Evolutionary conservation across 805 yeast species (phyloP), one percentile per base, ranked within the genome.

Genomic region (Lipomyces yamadae): DNA sequence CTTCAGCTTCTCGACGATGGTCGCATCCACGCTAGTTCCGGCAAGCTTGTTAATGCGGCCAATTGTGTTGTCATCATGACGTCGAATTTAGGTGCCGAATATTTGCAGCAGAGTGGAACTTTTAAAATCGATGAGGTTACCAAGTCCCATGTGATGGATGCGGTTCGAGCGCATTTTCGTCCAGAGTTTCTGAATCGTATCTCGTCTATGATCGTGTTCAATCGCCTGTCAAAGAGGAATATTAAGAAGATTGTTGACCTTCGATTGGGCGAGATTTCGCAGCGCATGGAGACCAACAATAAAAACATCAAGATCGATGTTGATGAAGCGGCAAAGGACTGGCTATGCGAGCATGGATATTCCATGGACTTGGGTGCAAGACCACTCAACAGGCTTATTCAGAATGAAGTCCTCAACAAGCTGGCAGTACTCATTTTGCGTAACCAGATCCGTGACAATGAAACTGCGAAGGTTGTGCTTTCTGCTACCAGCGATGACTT

Each of bases 121-220:
- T 78, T 91, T 8, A 75, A 74, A 42, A 82, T 94, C 60, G 87
- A 88, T 56, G 85, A 84, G 3, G 84, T 83, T 54, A 89, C 96
- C 15, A 88, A 86, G 75, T 90, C 88, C 53, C 81, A 84, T 70
- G 98, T 95, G 10, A 88, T 94, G 95, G 84, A 82, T 42, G 84
- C 94, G 0, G 97, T 95, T 8, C 86, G 89, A 73, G 84, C 84
- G 4, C 98, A 95, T 78, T 95, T 95, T 86, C 87, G 98, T 78
- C 99, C 99, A 4, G 99, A 95, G 80, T 95, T 95, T 82, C 83
- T 95, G 74, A 95, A 95, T 84, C 90, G 99, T 83, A 94, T 95
- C 71, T 89, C 97, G 1, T 91, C 96, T 6, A 93, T 91, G 72
- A 92, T 94, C 37, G 89, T 95, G 30, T 95, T 95, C 85, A 95